phyloP scores from a whole-genome alignment of 1,284 basidiomycete genomes.

The Tilletiopsis washingtonensis region DNA sequence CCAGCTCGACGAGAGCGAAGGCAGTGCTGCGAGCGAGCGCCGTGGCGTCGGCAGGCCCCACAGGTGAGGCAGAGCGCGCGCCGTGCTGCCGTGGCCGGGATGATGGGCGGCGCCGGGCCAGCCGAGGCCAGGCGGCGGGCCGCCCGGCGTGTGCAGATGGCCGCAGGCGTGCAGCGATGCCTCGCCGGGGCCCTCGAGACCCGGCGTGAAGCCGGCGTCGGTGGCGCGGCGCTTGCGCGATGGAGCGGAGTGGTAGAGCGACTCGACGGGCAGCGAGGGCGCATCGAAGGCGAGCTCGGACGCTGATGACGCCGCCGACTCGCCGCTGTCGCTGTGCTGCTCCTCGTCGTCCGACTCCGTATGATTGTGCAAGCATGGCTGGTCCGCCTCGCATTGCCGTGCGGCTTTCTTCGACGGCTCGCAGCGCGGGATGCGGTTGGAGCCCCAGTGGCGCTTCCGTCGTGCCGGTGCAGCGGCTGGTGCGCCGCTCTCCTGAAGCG shows the following conservation, averaged over 20 bases:
- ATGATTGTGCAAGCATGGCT: too few species aligned
- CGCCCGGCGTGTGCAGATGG: not conserved
- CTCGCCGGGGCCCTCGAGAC: not conserved
- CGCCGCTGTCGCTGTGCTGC: not conserved
- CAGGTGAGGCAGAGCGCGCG: too few species aligned
- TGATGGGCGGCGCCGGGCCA: not conserved
- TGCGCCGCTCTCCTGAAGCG: too few species aligned
- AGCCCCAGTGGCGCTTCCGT: constrained; percentile 23
- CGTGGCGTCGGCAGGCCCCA: too few species aligned
- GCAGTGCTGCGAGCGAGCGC: too few species aligned
- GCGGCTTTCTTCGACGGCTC: too few species aligned
- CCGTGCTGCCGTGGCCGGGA: not conserved
- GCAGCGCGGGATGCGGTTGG: constrained; percentile 11
- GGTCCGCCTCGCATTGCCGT: not conserved
- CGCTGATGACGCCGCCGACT: not conserved
- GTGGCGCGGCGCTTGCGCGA: not conserved
- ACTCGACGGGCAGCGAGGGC: not conserved
- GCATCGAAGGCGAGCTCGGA: not conserved
- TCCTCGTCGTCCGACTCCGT: too few species aligned
- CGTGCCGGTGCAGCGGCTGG: too few species aligned
- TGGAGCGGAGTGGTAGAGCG: not conserved
- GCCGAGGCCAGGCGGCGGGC: not conserved
- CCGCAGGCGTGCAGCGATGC: not conserved
- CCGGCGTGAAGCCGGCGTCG: not conserved
- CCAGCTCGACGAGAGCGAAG: too few species aligned